Base-by-base conservation (phyloP, 2,329 filamentous ascomycete genomes). In the Ascochyta koolunga region DNA sequence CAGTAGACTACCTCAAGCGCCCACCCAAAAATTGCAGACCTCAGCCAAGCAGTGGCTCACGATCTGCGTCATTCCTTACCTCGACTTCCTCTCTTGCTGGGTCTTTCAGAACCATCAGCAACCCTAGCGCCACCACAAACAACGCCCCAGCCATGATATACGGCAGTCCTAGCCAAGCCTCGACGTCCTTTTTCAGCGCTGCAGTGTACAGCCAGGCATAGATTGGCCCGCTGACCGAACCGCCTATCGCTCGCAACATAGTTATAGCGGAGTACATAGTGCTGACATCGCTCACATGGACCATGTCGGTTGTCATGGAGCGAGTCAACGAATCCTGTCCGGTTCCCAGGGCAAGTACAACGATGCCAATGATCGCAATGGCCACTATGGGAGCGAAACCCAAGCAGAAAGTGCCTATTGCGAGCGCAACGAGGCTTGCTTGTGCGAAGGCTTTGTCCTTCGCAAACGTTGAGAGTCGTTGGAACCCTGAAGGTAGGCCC, bases 251-350 rank as follows among this genome's bases (percentile, higher is more conserved):
- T 1, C 62, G 44, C 8, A 63, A 18, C 56, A 65, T 63, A 3
- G 62, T 65, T 7, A 65, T 61, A 2, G 60, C 62, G 2, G 62
- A 65, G 37, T 65, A 65, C 10, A 59, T 22, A 2, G 52, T 56
- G 41, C 60, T 63, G 5, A 62, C 31, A 2, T 58, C 58, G 18
- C 37, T 45, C 1, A 39, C 31, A n/a, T 29, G 32, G 5, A 61
- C 62, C 48, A 65, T 47, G n/a, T 65, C 59, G 0, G 62, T 65
- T 2, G 59, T 54, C 46, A 65, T 55, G 0, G 62, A 65, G 19
- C 62, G 57, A 2, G 61, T 58, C 15, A 61, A 13, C 0, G 60
- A 61, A 29, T 65, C 62, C 39, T 65, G 62, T 6, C 60, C 62
- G 5, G 58, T 56, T 6, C 62, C 62, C 2, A 62, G 25, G 8